These are phyloP conservation scores for Citrullus colocynthis DNA, from an alignment of 306 rosid genomes.

Conservation along the genomic window DNA sequence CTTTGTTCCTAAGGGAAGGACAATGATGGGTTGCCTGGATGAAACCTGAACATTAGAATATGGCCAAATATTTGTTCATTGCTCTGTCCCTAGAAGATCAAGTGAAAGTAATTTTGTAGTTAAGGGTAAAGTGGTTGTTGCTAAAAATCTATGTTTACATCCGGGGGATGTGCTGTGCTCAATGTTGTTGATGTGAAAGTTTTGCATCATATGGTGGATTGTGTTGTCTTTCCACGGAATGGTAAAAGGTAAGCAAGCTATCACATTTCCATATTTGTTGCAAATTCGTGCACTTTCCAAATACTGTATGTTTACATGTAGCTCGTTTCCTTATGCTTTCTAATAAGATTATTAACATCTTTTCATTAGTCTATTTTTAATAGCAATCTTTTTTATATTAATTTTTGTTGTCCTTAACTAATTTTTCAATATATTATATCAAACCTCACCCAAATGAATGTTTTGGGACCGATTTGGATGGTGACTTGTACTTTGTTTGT, in stretches of 20 bases:
- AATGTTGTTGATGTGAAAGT: slow-evolving; percentile 22
- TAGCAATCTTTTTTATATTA: background rate
- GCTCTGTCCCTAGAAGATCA: slow-evolving; percentile 2
- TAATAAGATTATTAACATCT: background rate
- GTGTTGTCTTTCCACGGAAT: slow-evolving; percentile 34
- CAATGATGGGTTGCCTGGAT: slow-evolving; percentile 34
- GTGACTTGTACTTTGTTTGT: slow-evolving; percentile 60
- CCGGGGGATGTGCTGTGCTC: slow-evolving; percentile 31
- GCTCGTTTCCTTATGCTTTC: background rate
- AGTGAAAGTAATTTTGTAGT: slow-evolving; percentile 3
- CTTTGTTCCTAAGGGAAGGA: slow-evolving; percentile 22
- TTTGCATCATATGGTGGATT: slow-evolving; percentile 28
- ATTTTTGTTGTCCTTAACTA: slow-evolving; percentile 3
- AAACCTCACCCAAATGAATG: slow-evolving; percentile 86
- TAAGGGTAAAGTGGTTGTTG: slow-evolving; percentile 19
- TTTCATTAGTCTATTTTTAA: background rate
- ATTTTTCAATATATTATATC: slow-evolving; percentile 1
- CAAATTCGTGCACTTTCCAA: background rate
- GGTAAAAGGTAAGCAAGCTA: slow-evolving; percentile 20
- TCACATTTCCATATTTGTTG: background rate
- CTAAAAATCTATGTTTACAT: slow-evolving; percentile 29
- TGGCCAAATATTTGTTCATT: slow-evolving; percentile 28
- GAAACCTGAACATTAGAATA: slow-evolving; percentile 29
- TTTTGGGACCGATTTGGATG: slow-evolving; percentile 81
- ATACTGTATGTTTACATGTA: background rate